Evolutionary conservation across 768 basidiomycete species (phyloP).

Genomic region (Hericium rajendrae): DNA sequence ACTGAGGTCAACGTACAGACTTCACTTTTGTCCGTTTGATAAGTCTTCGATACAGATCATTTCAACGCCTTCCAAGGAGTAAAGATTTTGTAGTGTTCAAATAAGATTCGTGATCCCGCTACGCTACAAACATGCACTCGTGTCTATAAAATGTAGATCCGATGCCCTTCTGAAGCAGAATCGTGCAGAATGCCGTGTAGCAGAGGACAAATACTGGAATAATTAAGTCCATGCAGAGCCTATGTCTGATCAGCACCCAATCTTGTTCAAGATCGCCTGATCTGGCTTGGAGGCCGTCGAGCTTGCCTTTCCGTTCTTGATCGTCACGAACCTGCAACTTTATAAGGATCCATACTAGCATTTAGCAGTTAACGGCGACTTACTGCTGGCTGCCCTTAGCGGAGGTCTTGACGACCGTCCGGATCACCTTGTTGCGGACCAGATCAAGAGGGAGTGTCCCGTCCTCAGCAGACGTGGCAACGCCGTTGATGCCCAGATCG

Average conservation of each 20-base stretch:
- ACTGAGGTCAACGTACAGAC: too few relatives aligned
- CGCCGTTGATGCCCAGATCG: conserved; percentile 2
- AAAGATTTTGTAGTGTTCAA: too few relatives aligned
- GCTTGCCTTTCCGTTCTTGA: not conserved
- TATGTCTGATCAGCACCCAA: not conserved
- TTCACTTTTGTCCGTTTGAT: too few relatives aligned
- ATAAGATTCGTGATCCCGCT: too few relatives aligned
- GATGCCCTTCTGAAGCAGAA: too few relatives aligned
- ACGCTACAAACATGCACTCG: too few relatives aligned
- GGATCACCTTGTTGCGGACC: conserved; percentile 1
- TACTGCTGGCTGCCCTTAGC: not conserved
- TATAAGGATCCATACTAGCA: not conserved
- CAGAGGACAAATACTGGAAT: too few relatives aligned
- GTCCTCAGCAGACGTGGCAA: not conserved
- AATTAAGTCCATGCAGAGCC: too few relatives aligned
- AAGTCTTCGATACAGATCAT: too few relatives aligned
- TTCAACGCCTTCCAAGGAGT: too few relatives aligned
- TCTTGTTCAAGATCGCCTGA: not conserved
- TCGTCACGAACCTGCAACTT: not conserved
- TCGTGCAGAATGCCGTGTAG: too few relatives aligned
- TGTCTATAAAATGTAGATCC: too few relatives aligned
- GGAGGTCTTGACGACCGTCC: not conserved
- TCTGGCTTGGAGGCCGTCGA: not conserved
- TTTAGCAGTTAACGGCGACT: not conserved
- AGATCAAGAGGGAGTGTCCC: not conserved